These are phyloP conservation scores for Cercospora sp. DNA, from an alignment of 2,329 filamentous ascomycete species.

Conservation along the genomic window DNA sequence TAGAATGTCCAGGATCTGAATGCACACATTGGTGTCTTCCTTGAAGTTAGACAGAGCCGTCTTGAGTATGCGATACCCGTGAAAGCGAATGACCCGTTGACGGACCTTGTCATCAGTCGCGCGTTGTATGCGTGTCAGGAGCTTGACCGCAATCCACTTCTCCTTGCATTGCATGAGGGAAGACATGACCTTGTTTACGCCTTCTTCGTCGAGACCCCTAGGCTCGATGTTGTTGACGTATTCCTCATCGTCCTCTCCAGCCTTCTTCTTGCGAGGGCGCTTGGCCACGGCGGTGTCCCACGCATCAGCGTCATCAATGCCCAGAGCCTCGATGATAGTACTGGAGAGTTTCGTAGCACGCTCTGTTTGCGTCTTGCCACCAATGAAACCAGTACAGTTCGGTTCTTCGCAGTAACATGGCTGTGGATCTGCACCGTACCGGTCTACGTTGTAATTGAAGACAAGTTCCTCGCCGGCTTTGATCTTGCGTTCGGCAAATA, in stretches of 20 bases:
- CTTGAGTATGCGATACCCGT: slow-evolving; percentile 94
- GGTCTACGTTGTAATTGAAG: slow-evolving; percentile 99
- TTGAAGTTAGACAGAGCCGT: slow-evolving; percentile 80
- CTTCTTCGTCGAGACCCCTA: slow-evolving; percentile 75
- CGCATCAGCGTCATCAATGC: slow-evolving; percentile 86
- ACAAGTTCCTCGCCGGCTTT: slow-evolving; percentile 90
- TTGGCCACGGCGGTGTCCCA: slow-evolving; percentile 91
- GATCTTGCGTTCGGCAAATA: slow-evolving; percentile 85
- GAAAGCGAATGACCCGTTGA: slow-evolving; percentile 89
- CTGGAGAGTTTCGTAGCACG: slow-evolving; percentile 87
- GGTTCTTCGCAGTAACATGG: slow-evolving; percentile 94
- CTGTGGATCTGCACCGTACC: slow-evolving; percentile 94
- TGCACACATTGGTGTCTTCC: slow-evolving; percentile 83
- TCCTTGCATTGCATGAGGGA: slow-evolving; percentile 97
- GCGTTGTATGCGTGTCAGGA: slow-evolving; percentile 82
- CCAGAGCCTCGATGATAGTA: slow-evolving; percentile 89
- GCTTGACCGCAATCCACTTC: slow-evolving; percentile 98
- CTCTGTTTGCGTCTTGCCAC: slow-evolving; percentile 96
- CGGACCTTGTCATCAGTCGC: slow-evolving; percentile 85
- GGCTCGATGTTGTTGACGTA: slow-evolving; percentile 88
- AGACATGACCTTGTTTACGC: slow-evolving; percentile 92
- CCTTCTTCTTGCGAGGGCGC: slow-evolving; percentile 90
- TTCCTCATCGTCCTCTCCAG: slow-evolving; percentile 87
- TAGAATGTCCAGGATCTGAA: slow-evolving; percentile 87
- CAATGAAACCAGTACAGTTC: slow-evolving; percentile 95